Evolutionary conservation across 305 asterid species (phyloP), one percentile per base, ranked within the genome.

Genomic region (Solanum chacoense): DNA sequence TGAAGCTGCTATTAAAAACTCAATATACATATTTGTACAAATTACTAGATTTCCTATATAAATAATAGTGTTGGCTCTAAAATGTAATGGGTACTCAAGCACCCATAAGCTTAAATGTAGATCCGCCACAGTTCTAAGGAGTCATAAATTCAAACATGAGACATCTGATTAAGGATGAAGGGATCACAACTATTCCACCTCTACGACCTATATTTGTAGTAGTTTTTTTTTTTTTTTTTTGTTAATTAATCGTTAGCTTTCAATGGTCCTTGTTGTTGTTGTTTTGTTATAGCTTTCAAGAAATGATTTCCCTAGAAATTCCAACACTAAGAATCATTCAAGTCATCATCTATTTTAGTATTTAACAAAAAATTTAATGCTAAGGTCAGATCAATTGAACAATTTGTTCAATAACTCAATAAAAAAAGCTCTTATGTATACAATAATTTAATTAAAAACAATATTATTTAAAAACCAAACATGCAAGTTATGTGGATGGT

Each of bases 241-340:
- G 16, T 71, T 71, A 6, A 29, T 36, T 77, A 36, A 24, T 78
- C 12, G 1, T 78, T 78, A 78, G 63, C 63, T 78, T 78, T 78
- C 63, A 37, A 77, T 24, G 26, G 59, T 78, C 84, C 6, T 26
- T 32, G 2, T 55, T 55, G 3, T 36, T 37, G 13, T 4, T 42
- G 14, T 45, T 80, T 45, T 45, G 86, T 29, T 83, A 29, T 45
- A 45, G 42, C 42, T 83, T 83, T 83, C 73, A 45, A 83, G 72
- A 83, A 83, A 45, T 45, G 73, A 18, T 45, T 83, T 83, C 72
- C 86, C 9, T 18, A 2, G 73, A 83, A 81, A 83, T 83, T 55
- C 40, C 7, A 81, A 29, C 11, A 83, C 67, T 9, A 26, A 81
- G 86, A 20, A 81, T 45, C 40, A 81, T 29, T 45, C 86, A 81